Conservation (phyloP, 805 yeast genomes). For the Wickerhamomyces bisporus region DNA sequence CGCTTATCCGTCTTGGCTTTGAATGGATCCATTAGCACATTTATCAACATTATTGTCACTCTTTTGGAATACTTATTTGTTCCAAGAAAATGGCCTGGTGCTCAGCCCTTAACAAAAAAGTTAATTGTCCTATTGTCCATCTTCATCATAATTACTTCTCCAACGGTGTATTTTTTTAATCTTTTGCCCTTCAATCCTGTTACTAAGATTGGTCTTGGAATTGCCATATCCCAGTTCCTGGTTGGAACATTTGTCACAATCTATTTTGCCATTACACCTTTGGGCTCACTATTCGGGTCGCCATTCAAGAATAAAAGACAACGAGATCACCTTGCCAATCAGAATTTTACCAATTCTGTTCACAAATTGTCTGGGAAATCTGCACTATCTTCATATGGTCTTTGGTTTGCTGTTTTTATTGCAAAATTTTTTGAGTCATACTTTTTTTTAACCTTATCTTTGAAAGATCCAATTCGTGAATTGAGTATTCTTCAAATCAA, state of each 20-base stretch:
- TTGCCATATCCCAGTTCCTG: constrained; percentile 51
- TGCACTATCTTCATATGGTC: constrained; percentile 55
- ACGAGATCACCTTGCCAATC: constrained; percentile 46
- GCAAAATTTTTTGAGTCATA: constrained; percentile 75
- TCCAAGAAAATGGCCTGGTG: constrained; percentile 72
- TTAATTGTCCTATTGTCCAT: constrained; percentile 36
- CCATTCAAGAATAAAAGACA: constrained; percentile 22
- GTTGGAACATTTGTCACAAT: constrained; percentile 49
- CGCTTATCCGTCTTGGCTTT: constrained; percentile 55
- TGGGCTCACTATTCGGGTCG: constrained; percentile 48
- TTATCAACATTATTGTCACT: constrained; percentile 52
- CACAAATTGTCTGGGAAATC: constrained; percentile 48
- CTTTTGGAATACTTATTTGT: constrained; percentile 56
- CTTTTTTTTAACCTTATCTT: constrained; percentile 66
- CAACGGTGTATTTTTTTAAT: constrained; percentile 48
- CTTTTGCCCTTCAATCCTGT: constrained; percentile 29
- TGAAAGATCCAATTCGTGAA: constrained; percentile 70
- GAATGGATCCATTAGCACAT: constrained; percentile 59
- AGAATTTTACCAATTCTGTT: constrained; percentile 56
- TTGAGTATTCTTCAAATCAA: constrained; percentile 49
- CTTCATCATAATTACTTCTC: constrained; percentile 42
- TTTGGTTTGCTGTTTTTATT: constrained; percentile 64
- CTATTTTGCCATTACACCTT: constrained; percentile 58
- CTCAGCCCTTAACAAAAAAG: constrained; percentile 51
- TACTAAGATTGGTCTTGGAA: constrained; percentile 32